These are phyloP conservation scores for Cyamopsis tetragonoloba DNA, from an alignment of 306 rosid genomes.

Conservation along the genomic window DNA sequence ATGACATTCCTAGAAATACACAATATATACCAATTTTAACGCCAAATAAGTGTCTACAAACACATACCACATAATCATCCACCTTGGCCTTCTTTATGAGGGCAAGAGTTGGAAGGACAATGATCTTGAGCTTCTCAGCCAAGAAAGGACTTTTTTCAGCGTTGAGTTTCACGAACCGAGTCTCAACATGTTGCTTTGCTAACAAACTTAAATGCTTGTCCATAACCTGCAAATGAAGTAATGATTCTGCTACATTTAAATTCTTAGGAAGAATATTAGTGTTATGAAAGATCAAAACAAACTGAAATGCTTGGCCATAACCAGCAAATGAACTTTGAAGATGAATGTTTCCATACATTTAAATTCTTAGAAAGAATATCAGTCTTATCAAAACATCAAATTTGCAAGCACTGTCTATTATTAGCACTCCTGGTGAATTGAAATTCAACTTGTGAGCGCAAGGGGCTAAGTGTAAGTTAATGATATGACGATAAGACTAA, in stretches of 20 bases:
- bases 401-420: neutral
- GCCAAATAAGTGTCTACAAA: neutral
- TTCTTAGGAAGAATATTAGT: neutral
- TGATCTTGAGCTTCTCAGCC: constrained; percentile 84
- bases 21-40: neutral
- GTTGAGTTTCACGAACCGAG: constrained; percentile 73
- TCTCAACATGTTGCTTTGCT: constrained; percentile 89
- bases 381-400: neutral
- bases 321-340: no score
- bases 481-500: neutral
- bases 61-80: constrained; percentile 91
- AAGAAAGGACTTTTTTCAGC: constrained; percentile 97
- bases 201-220: constrained; percentile 82
- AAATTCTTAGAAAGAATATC: neutral
- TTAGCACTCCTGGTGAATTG: neutral
- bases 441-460: neutral
- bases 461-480: neutral
- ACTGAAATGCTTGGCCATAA: neutral
- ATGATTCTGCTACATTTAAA: constrained; percentile 15
- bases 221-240: constrained; percentile 60
- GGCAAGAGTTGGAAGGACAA: constrained; percentile 92
- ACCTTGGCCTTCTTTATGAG: constrained; percentile 93
- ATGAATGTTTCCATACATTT: no score
- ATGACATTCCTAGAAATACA: neutral
- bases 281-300: neutral